Conservation (phyloP, 2,329 filamentous ascomycete genomes). For the Alternaria sp. region DNA sequence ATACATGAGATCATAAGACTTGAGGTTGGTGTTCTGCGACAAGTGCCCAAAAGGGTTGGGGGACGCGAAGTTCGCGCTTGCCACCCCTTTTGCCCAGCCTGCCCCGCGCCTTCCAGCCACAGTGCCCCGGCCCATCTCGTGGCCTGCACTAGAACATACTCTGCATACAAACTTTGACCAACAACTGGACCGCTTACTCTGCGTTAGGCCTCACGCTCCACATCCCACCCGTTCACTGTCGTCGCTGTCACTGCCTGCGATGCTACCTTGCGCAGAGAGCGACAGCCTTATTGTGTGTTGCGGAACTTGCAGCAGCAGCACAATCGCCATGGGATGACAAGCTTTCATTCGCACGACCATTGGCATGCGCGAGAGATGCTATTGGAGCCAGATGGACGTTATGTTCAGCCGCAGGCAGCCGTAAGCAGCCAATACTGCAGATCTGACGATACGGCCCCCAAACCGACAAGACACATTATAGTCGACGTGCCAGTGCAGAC, state of each 20-base stretch:
- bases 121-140: background rate
- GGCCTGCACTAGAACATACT: background rate
- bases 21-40: background rate
- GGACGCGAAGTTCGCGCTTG: background rate
- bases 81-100: background rate
- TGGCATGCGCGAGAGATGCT: background rate
- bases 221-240: background rate
- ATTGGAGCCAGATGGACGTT: background rate
- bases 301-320: background rate
- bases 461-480: constrained; percentile 7
- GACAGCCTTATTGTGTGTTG: background rate
- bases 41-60: background rate
- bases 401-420: constrained; percentile 17
- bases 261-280: constrained; percentile 1
- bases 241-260: background rate
- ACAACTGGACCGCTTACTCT: background rate
- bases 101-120: background rate
- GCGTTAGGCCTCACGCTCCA: background rate
- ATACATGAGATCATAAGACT: background rate
- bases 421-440: constrained; percentile 10
- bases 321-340: background rate
- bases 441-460: constrained; percentile 14
- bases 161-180: background rate
- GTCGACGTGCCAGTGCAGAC: background rate
- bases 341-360: background rate